Evolutionary conservation across 2,329 filamentous ascomycete species (phyloP).

Genomic region (Pyricularia pennisetigena): DNA sequence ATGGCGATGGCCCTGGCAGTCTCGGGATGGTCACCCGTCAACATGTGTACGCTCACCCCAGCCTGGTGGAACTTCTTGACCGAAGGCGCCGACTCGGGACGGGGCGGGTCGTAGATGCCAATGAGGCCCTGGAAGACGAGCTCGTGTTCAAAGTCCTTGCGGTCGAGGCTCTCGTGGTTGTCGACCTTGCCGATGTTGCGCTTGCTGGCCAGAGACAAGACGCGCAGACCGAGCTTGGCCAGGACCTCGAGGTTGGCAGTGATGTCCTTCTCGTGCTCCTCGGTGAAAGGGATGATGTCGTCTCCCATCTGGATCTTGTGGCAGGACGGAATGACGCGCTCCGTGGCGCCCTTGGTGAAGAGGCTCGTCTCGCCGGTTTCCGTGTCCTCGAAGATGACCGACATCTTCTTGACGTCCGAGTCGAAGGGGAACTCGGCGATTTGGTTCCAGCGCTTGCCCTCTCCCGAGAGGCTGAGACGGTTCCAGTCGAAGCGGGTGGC

Average conservation of each 20-base stretch:
- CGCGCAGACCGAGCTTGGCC: slow-evolving; percentile 43
- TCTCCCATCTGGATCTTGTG: slow-evolving; percentile 22
- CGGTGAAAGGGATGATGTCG: slow-evolving; percentile 27
- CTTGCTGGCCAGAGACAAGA: slow-evolving; percentile 43
- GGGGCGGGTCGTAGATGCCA: slow-evolving; percentile 59
- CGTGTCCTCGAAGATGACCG: slow-evolving; percentile 41
- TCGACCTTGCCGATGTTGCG: slow-evolving; percentile 10
- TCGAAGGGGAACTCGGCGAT: slow-evolving; percentile 56
- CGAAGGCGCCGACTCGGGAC: slow-evolving; percentile 50
- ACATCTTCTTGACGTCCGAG: slow-evolving; percentile 57
- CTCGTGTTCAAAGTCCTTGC: slow-evolving; percentile 45
- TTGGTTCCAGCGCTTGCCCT: slow-evolving; percentile 32
- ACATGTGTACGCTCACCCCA: slow-evolving; percentile 50
- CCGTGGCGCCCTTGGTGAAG: slow-evolving; percentile 50
- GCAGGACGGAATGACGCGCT: slow-evolving; percentile 49
- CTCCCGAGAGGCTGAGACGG: slow-evolving; percentile 34
- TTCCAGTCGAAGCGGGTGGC: slow-evolving; percentile 52
- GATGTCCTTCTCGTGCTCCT: slow-evolving; percentile 39
- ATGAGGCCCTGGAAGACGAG: slow-evolving; percentile 57
- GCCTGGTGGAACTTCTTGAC: slow-evolving; percentile 44
- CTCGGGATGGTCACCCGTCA: slow-evolving; percentile 53
- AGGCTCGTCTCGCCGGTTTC: slow-evolving; percentile 12
- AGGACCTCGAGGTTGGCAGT: slow-evolving; percentile 53
- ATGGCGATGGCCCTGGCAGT: slow-evolving; percentile 54
- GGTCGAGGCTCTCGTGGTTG: slow-evolving; percentile 24